Conservation (phyloP, 306 rosid genomes). For the Vigna unguiculata region DNA sequence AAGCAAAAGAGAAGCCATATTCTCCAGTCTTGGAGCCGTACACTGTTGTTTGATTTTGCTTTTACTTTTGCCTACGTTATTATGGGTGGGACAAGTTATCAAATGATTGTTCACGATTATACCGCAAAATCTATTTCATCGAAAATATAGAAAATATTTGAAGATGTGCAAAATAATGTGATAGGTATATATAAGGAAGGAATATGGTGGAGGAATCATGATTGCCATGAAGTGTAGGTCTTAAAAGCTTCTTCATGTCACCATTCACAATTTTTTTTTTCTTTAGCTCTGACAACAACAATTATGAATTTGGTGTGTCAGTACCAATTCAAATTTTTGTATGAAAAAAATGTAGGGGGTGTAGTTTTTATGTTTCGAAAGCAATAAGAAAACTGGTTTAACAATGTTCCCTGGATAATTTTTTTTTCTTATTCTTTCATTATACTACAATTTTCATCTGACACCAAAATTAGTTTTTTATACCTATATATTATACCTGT, state of each 20-base stretch:
- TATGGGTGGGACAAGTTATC: constrained; percentile 35
- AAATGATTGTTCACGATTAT: neutral
- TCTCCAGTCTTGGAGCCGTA: constrained; percentile 18
- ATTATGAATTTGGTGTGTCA: neutral
- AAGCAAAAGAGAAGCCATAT: constrained; percentile 21
- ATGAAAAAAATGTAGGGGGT: neutral
- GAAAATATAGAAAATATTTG: neutral
- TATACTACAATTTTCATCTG: neutral
- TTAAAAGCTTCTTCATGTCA: constrained; percentile 38
- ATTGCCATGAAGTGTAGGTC: constrained; percentile 5
- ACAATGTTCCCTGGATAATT: neutral
- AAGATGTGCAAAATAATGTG: constrained; percentile 5
- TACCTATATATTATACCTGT: too few relatives aligned
- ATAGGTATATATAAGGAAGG: neutral
- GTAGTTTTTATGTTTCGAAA: neutral
- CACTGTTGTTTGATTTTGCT: constrained; percentile 44
- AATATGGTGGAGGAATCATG: constrained; percentile 11
- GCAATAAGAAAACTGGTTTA: neutral
- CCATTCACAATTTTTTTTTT: constrained; percentile 17
- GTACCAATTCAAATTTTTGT: neutral
- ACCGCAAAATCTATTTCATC: constrained; percentile 19
- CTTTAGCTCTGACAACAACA: constrained; percentile 2
- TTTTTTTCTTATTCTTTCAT: neutral
- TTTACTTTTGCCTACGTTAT: constrained; percentile 40
- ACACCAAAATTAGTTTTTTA: too few relatives aligned